Evolutionary conservation across 805 yeast species (phyloP), one percentile per base, ranked within the genome.

Genomic region (Komagataella ulmi): DNA sequence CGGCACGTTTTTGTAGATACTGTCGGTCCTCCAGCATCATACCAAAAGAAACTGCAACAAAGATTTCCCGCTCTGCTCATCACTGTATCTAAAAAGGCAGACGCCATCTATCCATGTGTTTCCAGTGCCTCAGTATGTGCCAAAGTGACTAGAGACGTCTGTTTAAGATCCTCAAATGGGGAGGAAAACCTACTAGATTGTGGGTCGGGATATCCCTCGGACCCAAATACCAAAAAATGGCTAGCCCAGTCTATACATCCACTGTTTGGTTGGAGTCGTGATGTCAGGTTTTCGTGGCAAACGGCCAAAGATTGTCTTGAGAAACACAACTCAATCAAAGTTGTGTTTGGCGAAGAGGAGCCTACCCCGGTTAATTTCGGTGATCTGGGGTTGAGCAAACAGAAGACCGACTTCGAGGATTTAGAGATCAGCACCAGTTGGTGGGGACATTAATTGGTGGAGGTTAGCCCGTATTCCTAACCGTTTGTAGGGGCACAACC

Each of bases 201-300:
- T 68, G 99, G 99, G 1, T 86, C 95, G 0, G 99, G 99, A 1
- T 93, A 93, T 64, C 98, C 99, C 0, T 78, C 90, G 3, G 99
- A 93, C 65, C 95, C 97, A 2, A 78, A 79, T 55, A 91, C 99
- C 0, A 74, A 77, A n/a, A 59, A 59, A 44, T 93, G 97, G 96
- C 68, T 93, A 45, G 73, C 76, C 45, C 57, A 65, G 0, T 70
- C 74, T 21, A 78, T 86, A 24, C 87, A 88, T 62, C 76, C 75
- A 12, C 70, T 91, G 12, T 87, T 87, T 66, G 98, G 98, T 0
- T 93, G 98, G 98, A 75, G 80, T 50, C 66, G 71, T 6, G 76
- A 85, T 7, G 78, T 83, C 7, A 69, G 99, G 50, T 93, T 83
- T 60, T 88, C 95, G 44, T 93, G 99, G 99, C 93, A 88, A 59